phyloP scores from a whole-genome alignment of 805 yeast species.

The Starmerella apicola region DNA sequence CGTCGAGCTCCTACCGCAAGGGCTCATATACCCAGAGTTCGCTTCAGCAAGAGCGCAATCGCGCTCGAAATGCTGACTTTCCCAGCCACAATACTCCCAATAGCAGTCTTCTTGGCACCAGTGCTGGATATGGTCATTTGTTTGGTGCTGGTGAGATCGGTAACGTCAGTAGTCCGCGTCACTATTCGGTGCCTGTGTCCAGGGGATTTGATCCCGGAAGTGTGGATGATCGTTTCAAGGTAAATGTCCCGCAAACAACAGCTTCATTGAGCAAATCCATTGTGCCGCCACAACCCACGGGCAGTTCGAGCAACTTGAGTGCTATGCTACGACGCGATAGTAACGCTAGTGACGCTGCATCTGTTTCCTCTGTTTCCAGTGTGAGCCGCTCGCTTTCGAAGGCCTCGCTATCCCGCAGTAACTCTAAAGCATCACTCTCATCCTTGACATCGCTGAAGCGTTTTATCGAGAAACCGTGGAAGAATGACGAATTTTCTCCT shows the following conservation, averaged over 20 bases:
- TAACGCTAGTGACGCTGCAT: neutral
- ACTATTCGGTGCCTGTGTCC: constrained; percentile 17
- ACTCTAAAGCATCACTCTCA: constrained; percentile 28
- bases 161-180: constrained; percentile 23
- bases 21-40: constrained; percentile 13
- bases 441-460: constrained; percentile 34
- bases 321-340: too few relatives aligned
- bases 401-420: constrained; percentile 20
- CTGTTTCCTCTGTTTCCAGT: constrained; percentile 19
- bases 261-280: neutral
- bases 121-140: constrained; percentile 21
- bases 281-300: constrained; percentile 27
- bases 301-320: too few relatives aligned
- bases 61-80: constrained; percentile 33
- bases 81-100: constrained; percentile 13
- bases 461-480: constrained; percentile 35
- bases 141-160: constrained; percentile 25
- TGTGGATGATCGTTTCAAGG: constrained; percentile 74
- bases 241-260: constrained; percentile 45
- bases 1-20: constrained; percentile 15
- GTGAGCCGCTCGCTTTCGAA: constrained; percentile 17
- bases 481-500: constrained; percentile 18
- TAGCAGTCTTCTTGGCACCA: constrained; percentile 11
- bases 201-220: constrained; percentile 15
- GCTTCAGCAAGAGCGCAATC: constrained; percentile 16